Evolutionary conservation across 805 yeast genomes (phyloP), one percentile per base, ranked within the genome.

Genomic region (Saccharomycopsis oosterbeekiorum): DNA sequence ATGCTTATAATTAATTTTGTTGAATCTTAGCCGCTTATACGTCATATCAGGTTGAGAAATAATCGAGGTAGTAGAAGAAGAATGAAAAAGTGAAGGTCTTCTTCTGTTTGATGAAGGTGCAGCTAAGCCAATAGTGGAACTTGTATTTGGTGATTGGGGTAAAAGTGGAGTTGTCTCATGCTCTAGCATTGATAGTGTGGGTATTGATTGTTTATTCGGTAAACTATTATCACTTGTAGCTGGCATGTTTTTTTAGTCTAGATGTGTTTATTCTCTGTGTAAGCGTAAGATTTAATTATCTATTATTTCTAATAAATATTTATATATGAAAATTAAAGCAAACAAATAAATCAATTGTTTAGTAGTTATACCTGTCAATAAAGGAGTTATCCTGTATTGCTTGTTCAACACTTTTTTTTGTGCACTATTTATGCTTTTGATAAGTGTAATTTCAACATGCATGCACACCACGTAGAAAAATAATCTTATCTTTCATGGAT

Each of bases 41-140:
- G 53, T 47, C 34, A 47, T 21, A 47, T 47, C 53, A 21, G 58
- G 19, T 21, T 54, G 41, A 4, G 61, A 59, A 21, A 50, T 37
- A 1, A 61, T 50, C 4, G 64, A 62, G 6, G 64, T 62, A 14
- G 64, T 56, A 6, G 62, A 59, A 15, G 62, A 57, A 15, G 60
- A 57, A 47, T 62, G 64, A 39, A 59, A 62, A 21, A 62, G 51
- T 9, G 53, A 56, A 12, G 64, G 62, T 36, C 57, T 53, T n/a
- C 53, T 24, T n/a, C 53, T 24, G 12, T 21, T 47, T 10, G 53
- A 47, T 2, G 53, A 21, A 24, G 34, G 21, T 19, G 4, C 41
- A 37, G 36, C 4, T 47, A 47, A 9, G 8, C 53, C 53, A 21
- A 12, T 1, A n/a, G 21, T 47, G 26, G 53, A 47, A 2, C 34